These are phyloP conservation scores for Zygotorulaspora florentina DNA, from an alignment of 805 yeast species.

Conservation along the genomic window DNA sequence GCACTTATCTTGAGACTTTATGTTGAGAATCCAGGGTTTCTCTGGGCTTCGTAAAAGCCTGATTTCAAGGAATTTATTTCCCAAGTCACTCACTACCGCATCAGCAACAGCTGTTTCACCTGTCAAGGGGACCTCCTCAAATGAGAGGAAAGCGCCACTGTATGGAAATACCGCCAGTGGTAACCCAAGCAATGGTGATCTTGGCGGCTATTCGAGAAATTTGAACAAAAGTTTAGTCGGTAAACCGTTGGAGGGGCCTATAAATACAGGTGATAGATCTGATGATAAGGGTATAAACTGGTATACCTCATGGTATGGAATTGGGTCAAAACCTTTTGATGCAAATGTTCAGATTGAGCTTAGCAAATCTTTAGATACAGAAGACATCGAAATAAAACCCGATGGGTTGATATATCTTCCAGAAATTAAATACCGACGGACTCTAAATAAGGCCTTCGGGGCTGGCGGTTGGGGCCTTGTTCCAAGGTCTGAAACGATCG, in stretches of 20 bases:
- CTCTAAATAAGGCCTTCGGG: slow-evolving; percentile 86
- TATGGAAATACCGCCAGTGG: not conserved
- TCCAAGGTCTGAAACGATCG: slow-evolving; percentile 80
- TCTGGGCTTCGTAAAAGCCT: not conserved
- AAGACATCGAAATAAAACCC: slow-evolving; percentile 90
- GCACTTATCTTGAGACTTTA: too few species aligned
- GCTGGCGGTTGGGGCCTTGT: slow-evolving; percentile 99
- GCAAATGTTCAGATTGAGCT: slow-evolving; percentile 56
- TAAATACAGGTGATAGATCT: not conserved
- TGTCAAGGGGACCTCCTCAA: not conserved
- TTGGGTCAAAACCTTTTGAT: slow-evolving; percentile 75
- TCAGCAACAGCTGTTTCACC: slow-evolving; percentile 6
- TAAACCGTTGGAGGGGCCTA: slow-evolving; percentile 7
- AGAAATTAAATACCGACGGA: slow-evolving; percentile 90
- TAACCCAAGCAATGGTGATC: not conserved
- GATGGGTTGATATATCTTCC: slow-evolving; percentile 91
- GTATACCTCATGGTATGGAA: slow-evolving; percentile 83
- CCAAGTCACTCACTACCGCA: not conserved
- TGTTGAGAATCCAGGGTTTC: too few species aligned
- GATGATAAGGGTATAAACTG: slow-evolving; percentile 47
- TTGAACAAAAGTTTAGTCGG: slow-evolving; percentile 18
- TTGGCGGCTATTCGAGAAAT: slow-evolving; percentile 11
- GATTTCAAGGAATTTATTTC: not conserved
- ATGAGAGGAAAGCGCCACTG: slow-evolving; percentile 3
- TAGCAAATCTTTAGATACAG: slow-evolving; percentile 54